A percentile compares a stretch with the other conserved stretches of the same genome.
phyloP scores from a whole-genome alignment of 192 early-diverging fungal species.

The Chytriomyces sp. region DNA sequence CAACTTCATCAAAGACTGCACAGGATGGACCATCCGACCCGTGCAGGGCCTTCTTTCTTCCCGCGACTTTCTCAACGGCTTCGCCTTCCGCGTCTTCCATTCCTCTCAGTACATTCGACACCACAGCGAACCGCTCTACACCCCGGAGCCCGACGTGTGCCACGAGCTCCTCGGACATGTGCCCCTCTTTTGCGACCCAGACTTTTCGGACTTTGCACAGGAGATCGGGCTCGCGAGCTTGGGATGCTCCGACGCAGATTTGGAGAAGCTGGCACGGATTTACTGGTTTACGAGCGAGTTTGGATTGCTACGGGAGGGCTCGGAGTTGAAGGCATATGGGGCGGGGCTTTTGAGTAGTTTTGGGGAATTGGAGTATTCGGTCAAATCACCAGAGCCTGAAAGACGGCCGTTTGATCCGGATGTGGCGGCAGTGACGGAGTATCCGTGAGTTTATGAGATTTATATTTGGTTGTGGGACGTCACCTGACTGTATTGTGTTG shows the following conservation, averaged over 20 bases:
- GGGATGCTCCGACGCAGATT: constrained; percentile 88
- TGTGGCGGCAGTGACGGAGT: constrained; percentile 43
- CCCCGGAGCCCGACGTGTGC: constrained; percentile 92
- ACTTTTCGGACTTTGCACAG: constrained; percentile 94
- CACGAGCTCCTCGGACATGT: constrained; percentile 97
- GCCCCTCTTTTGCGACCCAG: constrained; percentile 62
- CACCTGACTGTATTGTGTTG: too few species aligned
- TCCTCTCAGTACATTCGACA: constrained; percentile 98
- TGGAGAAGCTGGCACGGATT: constrained; percentile 71
- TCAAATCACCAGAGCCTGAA: constrained; percentile 75
- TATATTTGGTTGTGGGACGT: neutral
- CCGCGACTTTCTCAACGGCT: constrained; percentile 92
- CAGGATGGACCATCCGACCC: constrained; percentile 92
- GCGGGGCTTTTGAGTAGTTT: constrained; percentile 91
- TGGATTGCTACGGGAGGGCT: constrained; percentile 75
- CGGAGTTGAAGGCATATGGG: constrained; percentile 83
- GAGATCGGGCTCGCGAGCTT: constrained; percentile 93
- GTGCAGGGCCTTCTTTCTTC: constrained; percentile 92
- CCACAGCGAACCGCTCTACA: constrained; percentile 86
- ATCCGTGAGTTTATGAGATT: constrained; percentile 53
- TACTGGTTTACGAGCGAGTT: constrained; percentile 97
- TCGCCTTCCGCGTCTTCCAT: constrained; percentile 97
- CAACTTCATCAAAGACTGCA: constrained; percentile 89
- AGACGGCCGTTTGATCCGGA: constrained; percentile 81
- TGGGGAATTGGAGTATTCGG: constrained; percentile 91